A percentile compares a stretch with the other conserved stretches of the same genome.
Evolutionary conservation across 345 rosid species (phyloP).

Genomic region (Arabis hirsuta): DNA sequence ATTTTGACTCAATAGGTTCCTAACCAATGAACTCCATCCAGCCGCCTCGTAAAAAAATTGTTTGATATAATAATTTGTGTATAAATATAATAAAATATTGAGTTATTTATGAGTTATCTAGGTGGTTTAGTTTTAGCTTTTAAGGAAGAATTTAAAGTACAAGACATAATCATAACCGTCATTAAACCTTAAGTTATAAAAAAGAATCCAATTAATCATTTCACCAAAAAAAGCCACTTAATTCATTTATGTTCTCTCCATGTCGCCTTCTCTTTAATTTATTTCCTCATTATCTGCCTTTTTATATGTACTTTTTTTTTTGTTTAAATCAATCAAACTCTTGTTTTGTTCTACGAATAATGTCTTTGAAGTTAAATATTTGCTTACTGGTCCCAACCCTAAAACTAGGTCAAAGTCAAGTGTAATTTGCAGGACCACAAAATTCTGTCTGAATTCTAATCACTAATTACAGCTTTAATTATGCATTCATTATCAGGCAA

Average conservation of each 20-base stretch:
- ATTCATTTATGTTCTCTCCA: slow-evolving; percentile 29
- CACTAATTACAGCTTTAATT: slow-evolving; percentile 41
- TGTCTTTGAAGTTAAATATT: slow-evolving; percentile 25
- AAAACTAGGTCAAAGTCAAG: slow-evolving; percentile 27
- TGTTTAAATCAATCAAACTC: slow-evolving; percentile 28
- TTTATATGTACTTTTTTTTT: background rate
- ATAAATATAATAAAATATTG: no score
- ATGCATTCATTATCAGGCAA: slow-evolving; percentile 30
- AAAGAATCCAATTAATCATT: slow-evolving; percentile 33
- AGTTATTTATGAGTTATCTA: slow-evolving; percentile 11
- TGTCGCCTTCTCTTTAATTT: slow-evolving; percentile 30
- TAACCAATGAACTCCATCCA: no score
- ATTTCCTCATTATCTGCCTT: slow-evolving; percentile 18
- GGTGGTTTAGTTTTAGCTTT: slow-evolving; percentile 30
- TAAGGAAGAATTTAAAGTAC: slow-evolving; percentile 51
- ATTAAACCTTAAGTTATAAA: slow-evolving; percentile 48
- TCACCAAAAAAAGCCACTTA: slow-evolving; percentile 28
- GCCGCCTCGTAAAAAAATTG: no score
- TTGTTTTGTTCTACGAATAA: slow-evolving; percentile 37
- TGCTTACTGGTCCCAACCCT: slow-evolving; percentile 46
- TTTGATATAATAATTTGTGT: no score
- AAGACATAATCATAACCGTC: slow-evolving; percentile 59
- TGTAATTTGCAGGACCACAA: slow-evolving; percentile 42
- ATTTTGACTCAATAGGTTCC: no score
- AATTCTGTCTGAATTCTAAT: slow-evolving; percentile 26